Base-by-base conservation (phyloP, 768 basidiomycete species). In the Saitozyma podzolica region DNA sequence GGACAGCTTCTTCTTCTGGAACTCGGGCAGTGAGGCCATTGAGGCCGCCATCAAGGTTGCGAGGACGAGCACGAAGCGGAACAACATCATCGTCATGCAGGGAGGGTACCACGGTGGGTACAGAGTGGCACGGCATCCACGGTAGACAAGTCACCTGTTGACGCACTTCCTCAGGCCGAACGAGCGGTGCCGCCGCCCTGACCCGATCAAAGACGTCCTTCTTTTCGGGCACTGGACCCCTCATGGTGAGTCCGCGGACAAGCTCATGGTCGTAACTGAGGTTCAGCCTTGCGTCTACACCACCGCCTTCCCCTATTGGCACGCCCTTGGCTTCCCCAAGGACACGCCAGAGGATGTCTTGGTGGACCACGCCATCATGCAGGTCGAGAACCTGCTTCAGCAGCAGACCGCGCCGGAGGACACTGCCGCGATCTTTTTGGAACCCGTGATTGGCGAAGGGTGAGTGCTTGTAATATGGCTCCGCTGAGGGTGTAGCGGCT, bases 1-100 rank as follows among this genome's bases (percentile, higher is more conserved):
- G 29, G 89, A 95, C 77, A 92, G 91, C 40, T 96, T 97, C 84
- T 96, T 92, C 85, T 91, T 96, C 80, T 91, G 90, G 89, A 96
- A 91, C 82, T 94, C 92, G 0, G 95, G 95, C 2, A 87, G 90
- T 0, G 95, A 98, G 80, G 95, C 93, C 0, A 85, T 92, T 50
- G 94, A 96, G 80, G 91, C 87, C 0, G 84, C 92, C 3, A 80
- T 98, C 65, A 96, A 96, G 81, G 87, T 97, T 81, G 88, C 90
- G 4, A 86, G 94, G 43, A 75, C 76, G n/a, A 81, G 87, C 40
- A 97, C 94, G 0, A 86, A 87, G 43, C 83, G 86, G 63, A 91
- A 92, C 76, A 92, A 96, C 76, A 85, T 98, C 62, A 91, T 98
- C 57, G 82, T 86, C 62, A 91, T 98, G 89, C 92, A 95, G 81